Evolutionary conservation across 78 protist genomes (phyloP).

Genomic region (Andalucia godoyi): DNA sequence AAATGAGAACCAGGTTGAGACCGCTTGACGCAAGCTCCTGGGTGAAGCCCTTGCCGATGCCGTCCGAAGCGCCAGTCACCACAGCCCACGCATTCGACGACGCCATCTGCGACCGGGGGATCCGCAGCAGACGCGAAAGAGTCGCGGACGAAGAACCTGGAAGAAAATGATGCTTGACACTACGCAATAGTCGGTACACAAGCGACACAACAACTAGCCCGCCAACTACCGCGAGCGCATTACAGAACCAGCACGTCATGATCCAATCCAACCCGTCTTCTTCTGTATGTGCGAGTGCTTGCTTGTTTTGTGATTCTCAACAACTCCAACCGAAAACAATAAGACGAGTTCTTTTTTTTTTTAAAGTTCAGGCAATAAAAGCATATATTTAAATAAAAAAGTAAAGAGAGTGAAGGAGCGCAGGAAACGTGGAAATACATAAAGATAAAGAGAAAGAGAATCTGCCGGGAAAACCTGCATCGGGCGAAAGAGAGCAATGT

Average conservation of each 20-base stretch:
- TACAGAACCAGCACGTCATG: not conserved
- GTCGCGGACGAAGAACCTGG: too few relatives aligned
- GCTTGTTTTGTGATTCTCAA: too few relatives aligned
- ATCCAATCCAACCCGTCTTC: not conserved
- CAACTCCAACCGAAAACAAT: too few relatives aligned
- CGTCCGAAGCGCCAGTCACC: conserved; percentile 23
- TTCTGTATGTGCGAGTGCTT: too few relatives aligned
- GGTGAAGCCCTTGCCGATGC: conserved; percentile 14
- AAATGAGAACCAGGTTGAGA: conserved; percentile 5
- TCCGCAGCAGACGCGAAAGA: too few relatives aligned
- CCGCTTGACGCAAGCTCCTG: not conserved
- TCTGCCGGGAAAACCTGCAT: too few relatives aligned
- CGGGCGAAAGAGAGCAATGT: too few relatives aligned
- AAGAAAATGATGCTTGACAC: not conserved
- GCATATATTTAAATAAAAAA: too few relatives aligned
- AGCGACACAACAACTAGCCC: not conserved
- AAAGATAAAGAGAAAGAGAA: too few relatives aligned
- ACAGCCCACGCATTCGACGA: not conserved
- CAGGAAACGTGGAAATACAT: too few relatives aligned
- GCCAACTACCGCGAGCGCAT: too few relatives aligned
- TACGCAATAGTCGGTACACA: not conserved
- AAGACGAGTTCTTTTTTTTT: not conserved
- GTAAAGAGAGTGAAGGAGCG: too few relatives aligned
- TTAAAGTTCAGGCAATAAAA: not conserved
- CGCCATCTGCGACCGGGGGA: not conserved